Percentiles rank a stretch among this genome's conserved stretches.
Conservation (phyloP, 768 basidiomycete genomes). For the Termitomyces sp. region DNA sequence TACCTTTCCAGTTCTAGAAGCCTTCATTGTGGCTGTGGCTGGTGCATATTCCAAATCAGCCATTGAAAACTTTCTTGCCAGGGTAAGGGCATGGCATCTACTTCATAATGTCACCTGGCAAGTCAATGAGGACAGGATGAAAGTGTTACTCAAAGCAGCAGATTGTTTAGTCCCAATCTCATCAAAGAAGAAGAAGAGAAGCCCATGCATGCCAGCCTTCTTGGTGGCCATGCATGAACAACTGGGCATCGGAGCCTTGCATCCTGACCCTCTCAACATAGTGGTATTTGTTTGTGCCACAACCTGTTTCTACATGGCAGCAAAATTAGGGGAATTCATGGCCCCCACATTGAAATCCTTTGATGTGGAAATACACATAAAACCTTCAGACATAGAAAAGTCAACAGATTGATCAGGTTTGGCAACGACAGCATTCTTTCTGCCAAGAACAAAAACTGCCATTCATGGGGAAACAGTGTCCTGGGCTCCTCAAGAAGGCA, state of each 20-base stretch:
- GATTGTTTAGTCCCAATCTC: too few relatives aligned
- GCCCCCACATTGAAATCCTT: too few relatives aligned
- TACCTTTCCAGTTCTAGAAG: background rate
- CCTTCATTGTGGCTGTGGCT: background rate
- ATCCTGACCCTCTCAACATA: too few relatives aligned
- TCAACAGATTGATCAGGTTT: too few relatives aligned
- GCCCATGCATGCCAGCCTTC: too few relatives aligned
- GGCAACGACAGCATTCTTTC: constrained; percentile 10
- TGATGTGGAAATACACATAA: constrained; percentile 9
- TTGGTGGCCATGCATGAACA: too few relatives aligned
- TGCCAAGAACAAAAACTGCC: constrained; percentile 19
- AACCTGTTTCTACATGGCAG: too few relatives aligned
- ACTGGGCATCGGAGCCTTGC: too few relatives aligned
- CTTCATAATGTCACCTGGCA: background rate
- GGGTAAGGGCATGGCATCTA: background rate
- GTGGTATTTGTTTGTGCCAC: too few relatives aligned
- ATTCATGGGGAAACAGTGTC: constrained; percentile 17
- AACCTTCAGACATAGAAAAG: constrained; percentile 13
- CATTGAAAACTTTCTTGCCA: background rate
- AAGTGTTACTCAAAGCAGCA: background rate
- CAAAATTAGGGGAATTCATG: too few relatives aligned
- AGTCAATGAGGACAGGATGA: background rate
- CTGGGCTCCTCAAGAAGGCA: constrained; percentile 16
- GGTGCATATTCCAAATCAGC: background rate
- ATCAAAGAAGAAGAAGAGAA: too few relatives aligned